These are phyloP conservation scores for Nitzschia putrida DNA, from an alignment of 108 stramenopile genomes.

Conservation along the genomic window DNA sequence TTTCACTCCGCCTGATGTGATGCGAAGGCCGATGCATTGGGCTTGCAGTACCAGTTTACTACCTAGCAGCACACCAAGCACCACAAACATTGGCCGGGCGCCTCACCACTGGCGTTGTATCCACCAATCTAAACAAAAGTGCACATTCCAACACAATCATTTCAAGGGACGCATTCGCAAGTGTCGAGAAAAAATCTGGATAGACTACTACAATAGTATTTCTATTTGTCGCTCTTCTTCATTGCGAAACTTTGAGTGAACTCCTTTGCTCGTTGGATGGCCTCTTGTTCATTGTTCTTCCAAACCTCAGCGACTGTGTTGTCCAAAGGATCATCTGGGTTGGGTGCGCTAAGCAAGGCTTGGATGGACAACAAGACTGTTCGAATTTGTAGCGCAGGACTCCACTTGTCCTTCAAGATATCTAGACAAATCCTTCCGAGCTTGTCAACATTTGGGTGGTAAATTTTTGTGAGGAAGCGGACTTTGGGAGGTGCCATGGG, in stretches of 20 bases:
- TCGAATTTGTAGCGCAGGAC: constrained; percentile 96
- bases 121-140: too few relatives aligned
- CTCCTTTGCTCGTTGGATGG: constrained; percentile 83
- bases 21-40: too few relatives aligned
- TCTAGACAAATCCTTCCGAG: constrained; percentile 98
- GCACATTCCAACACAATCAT: too few relatives aligned
- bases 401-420: constrained; percentile 99
- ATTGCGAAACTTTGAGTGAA: constrained; percentile 91
- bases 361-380: constrained; percentile 93
- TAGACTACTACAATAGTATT: neutral
- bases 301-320: constrained; percentile 96
- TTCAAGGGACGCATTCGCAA: too few relatives aligned
- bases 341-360: constrained; percentile 94
- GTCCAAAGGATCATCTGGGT: constrained; percentile 98
- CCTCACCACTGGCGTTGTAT: too few relatives aligned
- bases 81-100: too few relatives aligned
- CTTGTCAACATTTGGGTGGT: constrained; percentile 99
- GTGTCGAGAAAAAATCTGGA: too few relatives aligned
- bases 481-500: constrained; percentile 99
- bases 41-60: too few relatives aligned
- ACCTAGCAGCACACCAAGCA: too few relatives aligned
- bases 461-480: constrained; percentile 98
- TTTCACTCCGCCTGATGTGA: too few relatives aligned
- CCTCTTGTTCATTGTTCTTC: constrained; percentile 94
- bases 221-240: constrained; percentile 34